A percentile compares a stretch with the other conserved stretches of the same genome.
Conservation (phyloP, 1,139 yeast genomes). For the Pneumocystis jirovecii region DNA sequence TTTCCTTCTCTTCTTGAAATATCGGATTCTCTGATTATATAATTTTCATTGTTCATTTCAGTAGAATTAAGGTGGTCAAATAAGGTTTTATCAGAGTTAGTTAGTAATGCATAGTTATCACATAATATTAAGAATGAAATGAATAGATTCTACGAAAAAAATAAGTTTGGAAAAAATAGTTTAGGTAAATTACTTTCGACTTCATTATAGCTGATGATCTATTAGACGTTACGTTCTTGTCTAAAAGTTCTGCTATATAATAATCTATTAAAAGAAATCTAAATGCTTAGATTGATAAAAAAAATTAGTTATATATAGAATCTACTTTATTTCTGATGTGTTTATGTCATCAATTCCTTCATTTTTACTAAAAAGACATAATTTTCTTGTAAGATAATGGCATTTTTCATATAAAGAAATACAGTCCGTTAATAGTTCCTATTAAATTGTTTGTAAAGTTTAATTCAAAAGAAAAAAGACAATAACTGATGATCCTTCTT, state of each 20-base stretch:
- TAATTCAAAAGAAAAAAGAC: neutral
- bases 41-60: constrained; percentile 1
- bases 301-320: neutral
- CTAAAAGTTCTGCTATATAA: constrained; percentile 30
- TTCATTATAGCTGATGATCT: constrained; percentile 4
- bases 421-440: neutral
- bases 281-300: neutral
- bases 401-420: constrained; percentile 13
- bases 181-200: constrained; percentile 10
- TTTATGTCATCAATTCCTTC: constrained; percentile 43
- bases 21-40: constrained; percentile 31
- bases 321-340: constrained; percentile 38
- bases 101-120: constrained; percentile 14
- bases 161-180: constrained; percentile 15
- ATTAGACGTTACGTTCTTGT: constrained; percentile 10
- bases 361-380: constrained; percentile 43
- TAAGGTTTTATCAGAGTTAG: constrained; percentile 5
- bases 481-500: neutral
- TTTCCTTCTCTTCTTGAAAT: constrained; percentile 49
- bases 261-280: constrained; percentile 31
- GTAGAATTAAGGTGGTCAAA: constrained; percentile 6
- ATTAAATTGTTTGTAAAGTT: neutral
- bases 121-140: constrained; percentile 18
- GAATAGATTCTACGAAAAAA: constrained; percentile 16
- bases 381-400: constrained; percentile 18